Evolutionary conservation across 768 basidiomycete species (phyloP).

Genomic region (Porpolomopsis calyptriformis): DNA sequence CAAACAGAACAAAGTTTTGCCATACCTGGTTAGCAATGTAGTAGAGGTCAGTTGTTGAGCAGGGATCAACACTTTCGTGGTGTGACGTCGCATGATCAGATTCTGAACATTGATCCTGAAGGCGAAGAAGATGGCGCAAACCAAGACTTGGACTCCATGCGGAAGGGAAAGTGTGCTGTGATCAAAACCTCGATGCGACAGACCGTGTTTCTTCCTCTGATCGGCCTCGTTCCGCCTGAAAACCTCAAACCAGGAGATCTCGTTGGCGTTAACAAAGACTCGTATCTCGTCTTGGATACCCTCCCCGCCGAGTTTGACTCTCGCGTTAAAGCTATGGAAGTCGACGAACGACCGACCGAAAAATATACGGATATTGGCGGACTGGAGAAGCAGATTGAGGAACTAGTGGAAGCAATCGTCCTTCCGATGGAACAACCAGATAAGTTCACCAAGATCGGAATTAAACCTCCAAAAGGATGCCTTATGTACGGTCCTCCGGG

Average conservation of each 20-base stretch:
- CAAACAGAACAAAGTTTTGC: conserved; percentile 97
- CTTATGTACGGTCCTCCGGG: conserved; percentile 99
- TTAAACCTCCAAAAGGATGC: conserved; percentile 94
- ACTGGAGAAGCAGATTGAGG: conserved; percentile 98
- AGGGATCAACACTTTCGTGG: conserved; percentile 1
- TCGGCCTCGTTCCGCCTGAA: conserved; percentile 92
- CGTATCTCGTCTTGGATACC: conserved; percentile 91
- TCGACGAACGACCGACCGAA: conserved; percentile 96
- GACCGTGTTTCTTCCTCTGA: conserved; percentile 96
- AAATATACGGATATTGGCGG: conserved; percentile 97
- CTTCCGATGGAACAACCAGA: conserved; percentile 98
- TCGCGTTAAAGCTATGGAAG: conserved; percentile 99
- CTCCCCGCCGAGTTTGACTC: conserved; percentile 97
- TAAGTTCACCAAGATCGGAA: conserved; percentile 97
- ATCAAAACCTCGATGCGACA: conserved; percentile 98
- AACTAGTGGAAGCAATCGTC: conserved; percentile 95
- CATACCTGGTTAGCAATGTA: conserved; percentile 95
- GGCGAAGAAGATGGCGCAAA: conserved; percentile 92
- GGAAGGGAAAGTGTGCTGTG: conserved; percentile 95
- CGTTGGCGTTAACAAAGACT: conserved; percentile 99
- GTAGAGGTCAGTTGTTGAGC: conserved; percentile 64
- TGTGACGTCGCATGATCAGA: conserved; percentile 34
- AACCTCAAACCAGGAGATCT: conserved; percentile 85
- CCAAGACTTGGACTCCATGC: conserved; percentile 90
- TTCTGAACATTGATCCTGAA: conserved; percentile 90